Percentiles rank a stretch among this genome's conserved stretches.
These are phyloP conservation scores for Trichoderma sp. DNA, from an alignment of 2,329 filamentous ascomycete genomes.

Conservation along the genomic window DNA sequence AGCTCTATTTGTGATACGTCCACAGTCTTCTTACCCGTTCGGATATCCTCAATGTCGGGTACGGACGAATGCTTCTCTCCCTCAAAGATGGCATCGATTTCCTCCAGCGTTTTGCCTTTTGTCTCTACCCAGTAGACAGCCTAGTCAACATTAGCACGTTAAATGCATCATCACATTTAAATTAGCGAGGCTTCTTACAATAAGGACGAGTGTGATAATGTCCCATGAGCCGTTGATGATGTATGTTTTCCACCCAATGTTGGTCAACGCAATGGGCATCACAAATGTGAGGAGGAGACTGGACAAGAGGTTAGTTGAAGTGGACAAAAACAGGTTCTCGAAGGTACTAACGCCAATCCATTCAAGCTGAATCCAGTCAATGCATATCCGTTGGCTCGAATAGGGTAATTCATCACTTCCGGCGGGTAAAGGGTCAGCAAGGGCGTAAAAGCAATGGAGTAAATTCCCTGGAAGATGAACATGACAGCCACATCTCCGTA, in stretches of 20 bases:
- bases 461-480: conserved; percentile 45
- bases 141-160: background rate
- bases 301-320: conserved; percentile 40
- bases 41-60: conserved; percentile 24
- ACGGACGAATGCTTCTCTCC: conserved; percentile 22
- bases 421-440: conserved; percentile 43
- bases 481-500: conserved; percentile 47
- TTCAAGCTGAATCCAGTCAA: conserved; percentile 26
- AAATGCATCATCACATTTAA: background rate
- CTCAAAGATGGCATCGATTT: conserved; percentile 36
- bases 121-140: conserved; percentile 36
- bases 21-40: conserved; percentile 12
- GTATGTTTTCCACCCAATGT: conserved; percentile 24
- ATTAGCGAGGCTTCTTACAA: background rate
- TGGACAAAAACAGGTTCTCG: conserved; percentile 20
- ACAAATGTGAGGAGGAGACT: conserved; percentile 38
- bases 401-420: conserved; percentile 39
- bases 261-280: conserved; percentile 27
- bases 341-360: conserved; percentile 18
- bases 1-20: conserved; percentile 18
- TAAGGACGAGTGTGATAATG: conserved; percentile 23
- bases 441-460: conserved; percentile 47
- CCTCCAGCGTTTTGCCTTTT: conserved; percentile 44
- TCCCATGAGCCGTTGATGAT: conserved; percentile 28
- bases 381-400: conserved; percentile 39